A percentile compares a stretch with the other conserved stretches of the same genome.
phyloP scores from a whole-genome alignment of 2,329 filamentous ascomycete genomes.

The Ascocoryne sarcoides region DNA sequence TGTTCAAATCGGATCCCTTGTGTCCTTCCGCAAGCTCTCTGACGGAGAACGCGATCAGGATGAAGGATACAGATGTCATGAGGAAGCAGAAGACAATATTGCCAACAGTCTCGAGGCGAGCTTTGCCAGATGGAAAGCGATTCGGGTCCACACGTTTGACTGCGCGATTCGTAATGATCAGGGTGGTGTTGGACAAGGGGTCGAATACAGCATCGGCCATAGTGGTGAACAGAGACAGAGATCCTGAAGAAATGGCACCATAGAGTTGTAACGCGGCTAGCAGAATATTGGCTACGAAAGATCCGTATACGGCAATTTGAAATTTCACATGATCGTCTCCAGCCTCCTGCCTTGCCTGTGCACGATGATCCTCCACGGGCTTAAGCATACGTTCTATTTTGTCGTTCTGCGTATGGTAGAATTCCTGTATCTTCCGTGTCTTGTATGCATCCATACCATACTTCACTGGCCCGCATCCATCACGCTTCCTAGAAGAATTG shows the following conservation, averaged over 20 bases:
- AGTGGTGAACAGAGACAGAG: slow-evolving; percentile 93
- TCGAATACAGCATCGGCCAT: slow-evolving; percentile 96
- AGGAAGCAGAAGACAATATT: slow-evolving; percentile 96
- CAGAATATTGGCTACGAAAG: slow-evolving; percentile 71
- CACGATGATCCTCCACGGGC: slow-evolving; percentile 82
- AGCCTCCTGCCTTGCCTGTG: slow-evolving; percentile 66
- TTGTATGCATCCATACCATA: slow-evolving; percentile 32
- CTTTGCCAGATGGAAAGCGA: slow-evolving; percentile 86
- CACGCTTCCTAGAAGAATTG: slow-evolving; percentile 71
- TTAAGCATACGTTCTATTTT: slow-evolving; percentile 89
- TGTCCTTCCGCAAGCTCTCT: slow-evolving; percentile 54
- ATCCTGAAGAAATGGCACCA: slow-evolving; percentile 76
- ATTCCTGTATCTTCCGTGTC: slow-evolving; percentile 52
- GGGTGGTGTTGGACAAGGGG: slow-evolving; percentile 76
- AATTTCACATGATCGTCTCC: slow-evolving; percentile 73
- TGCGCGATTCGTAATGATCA: slow-evolving; percentile 80
- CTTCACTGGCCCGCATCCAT: slow-evolving; percentile 33
- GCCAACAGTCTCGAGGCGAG: slow-evolving; percentile 86
- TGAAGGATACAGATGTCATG: slow-evolving; percentile 86
- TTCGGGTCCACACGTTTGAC: slow-evolving; percentile 78
- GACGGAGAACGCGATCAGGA: slow-evolving; percentile 82
- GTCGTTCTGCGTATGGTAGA: slow-evolving; percentile 88
- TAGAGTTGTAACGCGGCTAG: slow-evolving; percentile 80
- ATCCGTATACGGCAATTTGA: slow-evolving; percentile 56
- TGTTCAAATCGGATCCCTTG: slow-evolving; percentile 30